phyloP scores from a whole-genome alignment of 1,284 basidiomycete genomes.

The Ceratobasidium sp. region DNA sequence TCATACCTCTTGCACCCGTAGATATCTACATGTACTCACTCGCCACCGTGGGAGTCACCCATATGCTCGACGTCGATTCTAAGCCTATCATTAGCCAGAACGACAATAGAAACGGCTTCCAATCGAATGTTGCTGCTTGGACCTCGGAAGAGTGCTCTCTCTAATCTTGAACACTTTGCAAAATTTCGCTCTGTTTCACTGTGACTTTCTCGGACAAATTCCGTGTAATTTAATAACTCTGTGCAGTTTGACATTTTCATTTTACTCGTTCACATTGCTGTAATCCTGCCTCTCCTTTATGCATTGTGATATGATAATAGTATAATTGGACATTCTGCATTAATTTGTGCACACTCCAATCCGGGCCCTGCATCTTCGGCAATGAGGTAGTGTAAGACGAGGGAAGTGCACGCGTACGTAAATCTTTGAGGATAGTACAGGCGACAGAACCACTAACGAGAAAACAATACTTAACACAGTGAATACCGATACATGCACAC shows the following conservation, averaged over 20 bases:
- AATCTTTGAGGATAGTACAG: too few relatives aligned
- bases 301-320: not conserved
- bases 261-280: not conserved
- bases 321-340: conserved; percentile 11
- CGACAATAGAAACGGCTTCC: conserved; percentile 66
- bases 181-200: not conserved
- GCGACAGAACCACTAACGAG: too few relatives aligned
- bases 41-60: conserved; percentile 71
- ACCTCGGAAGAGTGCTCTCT: conserved; percentile 30
- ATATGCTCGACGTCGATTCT: conserved; percentile 68
- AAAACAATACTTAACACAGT: too few relatives aligned
- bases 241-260: not conserved
- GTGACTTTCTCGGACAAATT: too few relatives aligned
- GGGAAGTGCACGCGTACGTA: too few relatives aligned
- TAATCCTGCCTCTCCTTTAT: conserved; percentile 1
- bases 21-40: conserved; percentile 70
- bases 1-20: conserved; percentile 67
- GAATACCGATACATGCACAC: too few relatives aligned
- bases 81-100: conserved; percentile 65
- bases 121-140: conserved; percentile 31
- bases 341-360: too few relatives aligned
- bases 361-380: too few relatives aligned
- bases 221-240: not conserved
- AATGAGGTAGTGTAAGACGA: too few relatives aligned
- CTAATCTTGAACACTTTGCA: not conserved